Evolutionary conservation across 306 rosid genomes (phyloP).

Genomic region (Cucurbita moschata): DNA sequence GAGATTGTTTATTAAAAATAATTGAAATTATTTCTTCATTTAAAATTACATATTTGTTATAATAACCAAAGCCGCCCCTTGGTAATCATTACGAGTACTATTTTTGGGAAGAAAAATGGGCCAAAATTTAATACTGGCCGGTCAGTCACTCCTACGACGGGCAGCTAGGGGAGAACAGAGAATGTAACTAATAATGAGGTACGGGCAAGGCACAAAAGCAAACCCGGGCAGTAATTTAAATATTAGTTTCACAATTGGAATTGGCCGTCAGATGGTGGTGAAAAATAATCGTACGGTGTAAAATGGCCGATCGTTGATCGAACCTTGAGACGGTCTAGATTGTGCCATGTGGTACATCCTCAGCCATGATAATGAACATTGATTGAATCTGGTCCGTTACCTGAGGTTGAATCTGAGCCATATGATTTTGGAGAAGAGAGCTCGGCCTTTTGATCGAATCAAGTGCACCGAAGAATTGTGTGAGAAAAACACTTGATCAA

Average conservation of each 20-base stretch:
- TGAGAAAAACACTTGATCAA: background rate
- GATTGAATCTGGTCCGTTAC: background rate
- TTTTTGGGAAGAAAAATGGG: background rate
- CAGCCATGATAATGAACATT: background rate
- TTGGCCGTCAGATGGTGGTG: background rate
- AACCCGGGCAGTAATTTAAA: background rate
- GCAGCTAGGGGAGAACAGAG: background rate
- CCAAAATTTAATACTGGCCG: background rate
- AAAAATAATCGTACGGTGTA: background rate
- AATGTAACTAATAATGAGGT: background rate
- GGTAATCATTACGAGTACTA: background rate
- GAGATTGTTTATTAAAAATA: background rate
- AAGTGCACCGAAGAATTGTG: background rate
- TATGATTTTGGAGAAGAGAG: background rate
- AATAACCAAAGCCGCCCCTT: background rate
- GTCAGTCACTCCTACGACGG: background rate
- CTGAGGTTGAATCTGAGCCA: background rate
- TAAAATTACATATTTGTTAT: background rate
- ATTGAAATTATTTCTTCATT: background rate
- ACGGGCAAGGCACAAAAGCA: background rate
- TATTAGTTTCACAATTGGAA: background rate
- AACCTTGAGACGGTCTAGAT: background rate
- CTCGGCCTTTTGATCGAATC: background rate
- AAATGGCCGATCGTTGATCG: background rate
- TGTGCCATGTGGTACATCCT: background rate